phyloP scores from a whole-genome alignment of 441 rosid species.

The Dalechampia spathulata region DNA sequence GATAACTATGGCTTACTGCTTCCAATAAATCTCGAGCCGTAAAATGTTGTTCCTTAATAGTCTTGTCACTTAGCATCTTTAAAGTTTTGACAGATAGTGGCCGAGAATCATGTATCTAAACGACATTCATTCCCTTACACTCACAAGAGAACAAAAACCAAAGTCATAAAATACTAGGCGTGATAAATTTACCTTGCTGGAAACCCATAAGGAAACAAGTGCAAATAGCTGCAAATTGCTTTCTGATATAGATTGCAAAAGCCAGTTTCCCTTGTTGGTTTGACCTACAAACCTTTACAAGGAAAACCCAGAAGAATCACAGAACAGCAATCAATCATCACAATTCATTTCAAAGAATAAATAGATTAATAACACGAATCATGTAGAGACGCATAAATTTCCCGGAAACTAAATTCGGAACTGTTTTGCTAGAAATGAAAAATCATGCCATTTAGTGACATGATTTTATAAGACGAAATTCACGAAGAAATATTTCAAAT shows the following conservation, averaged over 20 bases:
- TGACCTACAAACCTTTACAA: slow-evolving; percentile 26
- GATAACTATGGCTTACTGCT: slow-evolving; percentile 41
- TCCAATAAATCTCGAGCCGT: slow-evolving; percentile 55
- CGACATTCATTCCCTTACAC: neutral
- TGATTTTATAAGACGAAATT: too few species aligned
- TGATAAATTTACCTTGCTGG: slow-evolving; percentile 48
- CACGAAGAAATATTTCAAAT: too few species aligned
- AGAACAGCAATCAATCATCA: too few species aligned
- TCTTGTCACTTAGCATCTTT: slow-evolving; percentile 45
- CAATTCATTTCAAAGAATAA: too few species aligned
- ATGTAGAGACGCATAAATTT: too few species aligned
- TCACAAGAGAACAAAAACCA: neutral
- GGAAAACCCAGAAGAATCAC: too few species aligned
- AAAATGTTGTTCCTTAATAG: slow-evolving; percentile 59
- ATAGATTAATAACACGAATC: too few species aligned
- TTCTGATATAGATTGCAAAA: slow-evolving; percentile 50
- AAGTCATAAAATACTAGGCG: slow-evolving; percentile 2
- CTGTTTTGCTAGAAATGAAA: too few species aligned
- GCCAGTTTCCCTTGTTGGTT: slow-evolving; percentile 42
- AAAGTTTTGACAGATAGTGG: slow-evolving; percentile 41
- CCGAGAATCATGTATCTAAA: slow-evolving; percentile 55
- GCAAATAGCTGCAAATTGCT: slow-evolving; percentile 71
- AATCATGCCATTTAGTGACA: too few species aligned
- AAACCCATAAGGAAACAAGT: slow-evolving; percentile 63
- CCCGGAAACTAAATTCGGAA: too few species aligned